Conservation (phyloP, 2,329 filamentous ascomycete species). For the Microascus cirrosus region DNA sequence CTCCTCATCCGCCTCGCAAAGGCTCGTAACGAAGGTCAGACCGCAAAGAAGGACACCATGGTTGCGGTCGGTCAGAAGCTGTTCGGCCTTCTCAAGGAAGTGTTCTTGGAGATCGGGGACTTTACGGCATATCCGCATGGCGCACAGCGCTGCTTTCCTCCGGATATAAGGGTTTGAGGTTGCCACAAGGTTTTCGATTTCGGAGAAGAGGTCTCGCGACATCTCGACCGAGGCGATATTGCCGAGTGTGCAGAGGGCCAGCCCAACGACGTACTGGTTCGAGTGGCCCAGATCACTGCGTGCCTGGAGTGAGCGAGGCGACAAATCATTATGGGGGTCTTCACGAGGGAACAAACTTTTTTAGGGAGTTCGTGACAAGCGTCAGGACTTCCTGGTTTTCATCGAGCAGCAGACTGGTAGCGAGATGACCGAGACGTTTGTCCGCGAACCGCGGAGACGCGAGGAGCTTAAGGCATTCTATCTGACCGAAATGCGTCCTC, state of each 20-base stretch:
- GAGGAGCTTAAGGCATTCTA: conserved; percentile 95
- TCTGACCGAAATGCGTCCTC: conserved; percentile 96
- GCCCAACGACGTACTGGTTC: conserved; percentile 96
- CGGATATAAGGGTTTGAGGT: conserved; percentile 98
- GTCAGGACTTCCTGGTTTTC: conserved; percentile 98
- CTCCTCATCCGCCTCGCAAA: conserved; percentile 90
- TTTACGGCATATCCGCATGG: conserved; percentile 97
- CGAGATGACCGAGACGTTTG: conserved; percentile 90
- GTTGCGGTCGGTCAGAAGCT: conserved; percentile 82
- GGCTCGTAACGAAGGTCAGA: conserved; percentile 76
- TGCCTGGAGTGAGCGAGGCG: not conserved
- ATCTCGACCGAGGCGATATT: conserved; percentile 98
- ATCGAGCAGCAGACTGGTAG: conserved; percentile 89
- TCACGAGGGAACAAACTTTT: conserved; percentile 56
- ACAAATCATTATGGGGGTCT: not conserved
- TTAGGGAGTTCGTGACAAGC: conserved; percentile 91
- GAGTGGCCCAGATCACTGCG: conserved; percentile 85
- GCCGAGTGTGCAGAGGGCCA: conserved; percentile 89
- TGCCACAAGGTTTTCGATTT: conserved; percentile 84
- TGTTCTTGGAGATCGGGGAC: conserved; percentile 96
- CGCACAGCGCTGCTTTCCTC: conserved; percentile 93
- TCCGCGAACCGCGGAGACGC: conserved; percentile 96
- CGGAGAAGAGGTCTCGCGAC: conserved; percentile 92
- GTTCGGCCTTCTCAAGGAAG: conserved; percentile 87
- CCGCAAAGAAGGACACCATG: conserved; percentile 92